These are phyloP conservation scores for Erysimum cheiri DNA, from an alignment of 441 rosid species.

Conservation along the genomic window DNA sequence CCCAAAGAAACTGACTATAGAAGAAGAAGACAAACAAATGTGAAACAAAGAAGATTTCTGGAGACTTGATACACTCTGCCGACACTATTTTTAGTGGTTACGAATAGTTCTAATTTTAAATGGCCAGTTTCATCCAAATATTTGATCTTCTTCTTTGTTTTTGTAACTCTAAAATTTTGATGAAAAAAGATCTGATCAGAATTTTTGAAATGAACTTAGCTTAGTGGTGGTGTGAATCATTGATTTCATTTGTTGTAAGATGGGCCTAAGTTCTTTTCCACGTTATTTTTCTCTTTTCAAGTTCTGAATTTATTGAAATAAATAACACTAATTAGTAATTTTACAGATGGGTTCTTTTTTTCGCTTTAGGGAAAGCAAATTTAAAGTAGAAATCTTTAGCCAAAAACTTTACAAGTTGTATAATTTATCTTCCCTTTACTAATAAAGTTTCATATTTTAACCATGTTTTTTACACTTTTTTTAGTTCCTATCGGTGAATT, in stretches of 20 bases:
- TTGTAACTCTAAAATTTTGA: background rate
- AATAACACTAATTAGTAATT: conserved; percentile 10
- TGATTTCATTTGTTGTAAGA: conserved; percentile 13
- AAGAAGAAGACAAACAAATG: conserved; percentile 42
- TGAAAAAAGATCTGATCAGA: background rate
- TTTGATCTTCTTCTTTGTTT: background rate
- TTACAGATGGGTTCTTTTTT: conserved; percentile 35
- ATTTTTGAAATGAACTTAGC: background rate
- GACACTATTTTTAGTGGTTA: conserved; percentile 44
- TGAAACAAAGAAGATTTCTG: conserved; percentile 37
- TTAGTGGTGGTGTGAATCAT: conserved; percentile 25
- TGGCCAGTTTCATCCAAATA: conserved; percentile 18
- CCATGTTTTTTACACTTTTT: conserved; percentile 22
- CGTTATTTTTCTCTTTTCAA: background rate
- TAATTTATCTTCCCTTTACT: conserved; percentile 16
- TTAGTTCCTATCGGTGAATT: conserved; percentile 17
- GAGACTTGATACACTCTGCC: conserved; percentile 33
- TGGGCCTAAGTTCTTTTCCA: conserved; percentile 7
- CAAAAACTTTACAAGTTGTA: conserved; percentile 14
- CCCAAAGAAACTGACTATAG: conserved; percentile 32
- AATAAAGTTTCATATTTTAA: conserved; percentile 21
- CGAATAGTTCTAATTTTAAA: conserved; percentile 2
- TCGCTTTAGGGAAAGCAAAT: conserved; percentile 9
- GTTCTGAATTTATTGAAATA: conserved; percentile 1
- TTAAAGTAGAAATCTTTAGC: conserved; percentile 14